These are phyloP conservation scores for Apiotrichum gracile DNA, from an alignment of 1,284 basidiomycete species.

Conservation along the genomic window DNA sequence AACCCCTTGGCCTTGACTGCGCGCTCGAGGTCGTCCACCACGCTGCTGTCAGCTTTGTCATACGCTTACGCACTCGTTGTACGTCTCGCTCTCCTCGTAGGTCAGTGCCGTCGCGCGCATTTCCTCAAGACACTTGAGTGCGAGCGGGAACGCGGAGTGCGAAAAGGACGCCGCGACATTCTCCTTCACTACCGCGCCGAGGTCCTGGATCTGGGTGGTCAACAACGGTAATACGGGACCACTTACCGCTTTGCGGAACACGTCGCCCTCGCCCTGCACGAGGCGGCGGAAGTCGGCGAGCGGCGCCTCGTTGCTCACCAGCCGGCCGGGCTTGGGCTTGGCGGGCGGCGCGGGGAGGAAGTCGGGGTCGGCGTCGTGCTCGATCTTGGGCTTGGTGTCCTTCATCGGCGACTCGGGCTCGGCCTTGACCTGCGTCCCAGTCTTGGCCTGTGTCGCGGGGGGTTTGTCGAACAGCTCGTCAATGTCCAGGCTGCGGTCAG, in stretches of 20 bases:
- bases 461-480: slow-evolving; percentile 38
- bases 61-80: slow-evolving; percentile 35
- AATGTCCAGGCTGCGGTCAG: slow-evolving; percentile 37
- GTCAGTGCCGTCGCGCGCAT: slow-evolving; percentile 61
- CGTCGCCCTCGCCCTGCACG: slow-evolving; percentile 59
- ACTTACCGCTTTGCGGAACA: slow-evolving; percentile 70
- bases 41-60: slow-evolving; percentile 16
- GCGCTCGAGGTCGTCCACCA: slow-evolving; percentile 30
- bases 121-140: slow-evolving; percentile 64
- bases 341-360: slow-evolving; percentile 38
- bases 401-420: slow-evolving; percentile 10
- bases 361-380: slow-evolving; percentile 35
- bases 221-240: not conserved
- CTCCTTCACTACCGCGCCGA: slow-evolving; percentile 64
- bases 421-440: slow-evolving; percentile 7
- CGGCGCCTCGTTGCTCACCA: slow-evolving; percentile 64
- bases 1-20: slow-evolving; percentile 31
- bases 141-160: slow-evolving; percentile 58
- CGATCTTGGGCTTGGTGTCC: slow-evolving; percentile 18
- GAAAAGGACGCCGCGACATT: slow-evolving; percentile 66
- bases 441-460: not conserved
- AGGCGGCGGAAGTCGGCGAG: slow-evolving; percentile 69
- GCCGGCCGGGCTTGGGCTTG: slow-evolving; percentile 30
- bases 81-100: slow-evolving; percentile 45
- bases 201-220: slow-evolving; percentile 52